Evolutionary conservation across 495 filamentous ascomycete species (phyloP), one percentile per base, ranked within the genome.

Genomic region (Cudoniella acicularis): DNA sequence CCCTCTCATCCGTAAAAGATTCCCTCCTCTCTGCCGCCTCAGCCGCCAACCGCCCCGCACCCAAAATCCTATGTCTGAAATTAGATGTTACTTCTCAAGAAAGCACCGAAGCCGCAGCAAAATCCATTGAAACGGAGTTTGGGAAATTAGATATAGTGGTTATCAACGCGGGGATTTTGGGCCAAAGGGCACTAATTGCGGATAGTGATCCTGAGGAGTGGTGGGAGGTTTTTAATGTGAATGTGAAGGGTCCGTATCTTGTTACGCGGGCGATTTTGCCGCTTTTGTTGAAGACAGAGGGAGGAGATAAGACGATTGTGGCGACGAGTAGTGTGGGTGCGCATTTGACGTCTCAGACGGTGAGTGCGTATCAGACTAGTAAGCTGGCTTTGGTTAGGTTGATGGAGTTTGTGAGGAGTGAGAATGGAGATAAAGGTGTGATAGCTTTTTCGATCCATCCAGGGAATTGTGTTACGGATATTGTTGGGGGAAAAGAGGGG

Each of bases 81-180:
- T 69, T 80, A 26, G 76, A 80, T 52, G 70, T 83, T 46, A 73
- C 71, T 45, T 64, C 69, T 23, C 67, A 77, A 30, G 54, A 43
- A 26, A 75, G 70, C 21, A 77, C 78, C 26, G 59, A 68, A 17
- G 54, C 52, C 17, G 79, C 78, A 23, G 68, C 68, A 1, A 56
- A 67, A 9, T 57, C 61, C 1, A 60, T 80, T 11, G 60, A 70
- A 30, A 22, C 69, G 10, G 64, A 65, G 10, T 69, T 62, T 27
- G 75, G 76, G 1, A 56, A 71, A 4, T 72, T 86, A 40, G 82
- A 87, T 52, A 74, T 86, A 0, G 65, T 87, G 17, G 76, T 86
- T 18, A 84, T 84, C 61, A 87, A 86, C 55, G 81, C 83, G 1
- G 83, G 82, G 0, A 59, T 66, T 2, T 79, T 80, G 75, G 24